Conservation (phyloP, 2,329 filamentous ascomycete genomes). For the Onygena corvina region DNA sequence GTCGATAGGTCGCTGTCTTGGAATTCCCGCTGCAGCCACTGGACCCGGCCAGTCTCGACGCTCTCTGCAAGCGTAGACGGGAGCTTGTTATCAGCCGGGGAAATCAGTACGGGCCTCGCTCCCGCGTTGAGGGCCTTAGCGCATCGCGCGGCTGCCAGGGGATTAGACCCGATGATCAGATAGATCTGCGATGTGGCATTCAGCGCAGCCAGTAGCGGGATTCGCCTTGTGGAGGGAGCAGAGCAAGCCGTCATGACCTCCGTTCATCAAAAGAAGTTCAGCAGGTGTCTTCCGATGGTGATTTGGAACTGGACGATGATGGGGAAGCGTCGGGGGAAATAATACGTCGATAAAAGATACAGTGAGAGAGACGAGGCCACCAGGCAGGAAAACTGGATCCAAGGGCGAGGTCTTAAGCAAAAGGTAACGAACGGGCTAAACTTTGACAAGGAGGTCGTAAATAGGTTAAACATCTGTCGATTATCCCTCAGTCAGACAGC, state of each 20-base stretch:
- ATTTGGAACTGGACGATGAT: background rate
- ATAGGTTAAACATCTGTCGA: background rate
- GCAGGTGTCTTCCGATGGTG: background rate
- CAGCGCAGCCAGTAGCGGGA: constrained; percentile 29
- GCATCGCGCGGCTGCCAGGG: constrained; percentile 76
- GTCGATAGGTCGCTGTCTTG: constrained; percentile 58
- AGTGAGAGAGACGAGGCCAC: background rate
- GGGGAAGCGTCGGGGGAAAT: background rate
- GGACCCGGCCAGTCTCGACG: constrained; percentile 32
- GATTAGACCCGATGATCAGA: constrained; percentile 73
- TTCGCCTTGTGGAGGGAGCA: background rate
- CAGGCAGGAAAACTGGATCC: background rate
- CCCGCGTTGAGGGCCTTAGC: constrained; percentile 68
- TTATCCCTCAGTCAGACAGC: too few relatives aligned
- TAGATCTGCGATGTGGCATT: constrained; percentile 46
- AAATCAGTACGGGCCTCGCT: constrained; percentile 66
- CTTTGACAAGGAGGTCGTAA: background rate
- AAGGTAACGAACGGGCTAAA: background rate
- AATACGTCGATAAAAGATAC: background rate
- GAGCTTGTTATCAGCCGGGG: constrained; percentile 51
- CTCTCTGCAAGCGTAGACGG: constrained; percentile 40
- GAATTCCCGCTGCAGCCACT: constrained; percentile 44
- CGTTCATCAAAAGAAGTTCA: background rate
- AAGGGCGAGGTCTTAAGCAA: background rate
- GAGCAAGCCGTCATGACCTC: constrained; percentile 7